phyloP scores from a whole-genome alignment of 139 green algal species.

The Chlorella sp. region DNA sequence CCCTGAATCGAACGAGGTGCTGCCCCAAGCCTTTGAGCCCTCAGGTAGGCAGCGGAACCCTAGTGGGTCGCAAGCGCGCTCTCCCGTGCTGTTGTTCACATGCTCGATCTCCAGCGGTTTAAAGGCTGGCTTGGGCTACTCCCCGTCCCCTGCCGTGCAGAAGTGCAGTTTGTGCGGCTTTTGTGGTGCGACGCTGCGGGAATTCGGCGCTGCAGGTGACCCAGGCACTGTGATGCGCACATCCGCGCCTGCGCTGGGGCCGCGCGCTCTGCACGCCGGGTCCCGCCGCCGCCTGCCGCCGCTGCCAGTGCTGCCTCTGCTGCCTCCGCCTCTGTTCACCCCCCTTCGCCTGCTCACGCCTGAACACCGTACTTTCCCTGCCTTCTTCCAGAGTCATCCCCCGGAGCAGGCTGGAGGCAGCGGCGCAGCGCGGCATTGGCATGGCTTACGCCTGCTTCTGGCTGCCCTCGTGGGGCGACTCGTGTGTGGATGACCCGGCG shows the following conservation, averaged over 20 bases:
- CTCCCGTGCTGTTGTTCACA: too few species aligned
- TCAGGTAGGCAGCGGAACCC: not conserved
- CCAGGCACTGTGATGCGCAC: not conserved
- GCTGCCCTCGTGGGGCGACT: constrained; percentile 45
- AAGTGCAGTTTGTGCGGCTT: constrained; percentile 43
- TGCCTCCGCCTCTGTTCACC: not conserved
- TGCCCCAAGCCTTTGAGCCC: too few species aligned
- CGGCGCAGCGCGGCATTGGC: constrained; percentile 11
- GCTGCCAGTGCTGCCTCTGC: not conserved
- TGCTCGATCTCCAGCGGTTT: not conserved
- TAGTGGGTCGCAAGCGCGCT: too few species aligned
- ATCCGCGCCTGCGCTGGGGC: not conserved
- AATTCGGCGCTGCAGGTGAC: constrained; percentile 41
- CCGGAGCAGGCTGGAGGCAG: constrained; percentile 14
- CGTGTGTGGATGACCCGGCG: constrained; percentile 20
- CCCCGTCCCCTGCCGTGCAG: constrained; percentile 4
- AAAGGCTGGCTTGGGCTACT: not conserved
- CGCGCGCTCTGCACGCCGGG: not conserved
- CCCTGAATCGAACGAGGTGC: not conserved
- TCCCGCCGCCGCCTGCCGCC: not conserved
- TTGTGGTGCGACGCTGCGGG: constrained; percentile 48
- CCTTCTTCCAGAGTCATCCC: constrained; percentile 3
- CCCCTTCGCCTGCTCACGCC: not conserved
- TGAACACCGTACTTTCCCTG: not conserved
- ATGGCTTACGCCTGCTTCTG: constrained; percentile 52